Percentiles rank a stretch among this genome's conserved stretches.
phyloP scores from a whole-genome alignment of 2,329 filamentous ascomycete species.

The Pestalotiopsis sp. region DNA sequence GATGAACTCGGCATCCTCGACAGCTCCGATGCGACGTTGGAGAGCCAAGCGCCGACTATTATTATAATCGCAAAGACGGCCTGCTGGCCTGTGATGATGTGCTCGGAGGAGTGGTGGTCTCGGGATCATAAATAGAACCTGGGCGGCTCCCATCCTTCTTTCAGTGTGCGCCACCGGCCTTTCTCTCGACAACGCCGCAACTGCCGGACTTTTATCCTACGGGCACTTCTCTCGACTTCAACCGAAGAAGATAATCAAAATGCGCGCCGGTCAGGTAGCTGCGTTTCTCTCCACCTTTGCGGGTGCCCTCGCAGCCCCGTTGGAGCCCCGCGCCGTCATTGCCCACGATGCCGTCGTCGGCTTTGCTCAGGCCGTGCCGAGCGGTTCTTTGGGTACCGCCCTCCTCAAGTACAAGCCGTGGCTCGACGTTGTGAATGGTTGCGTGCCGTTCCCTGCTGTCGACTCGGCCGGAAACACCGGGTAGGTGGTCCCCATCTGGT shows the following conservation, averaged over 20 bases:
- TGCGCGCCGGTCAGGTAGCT: conserved; percentile 19
- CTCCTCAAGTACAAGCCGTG: conserved; percentile 58
- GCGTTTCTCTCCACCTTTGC: conserved; percentile 16
- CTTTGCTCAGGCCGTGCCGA: conserved; percentile 55
- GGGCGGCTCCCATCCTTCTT: background rate
- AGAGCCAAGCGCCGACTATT: background rate
- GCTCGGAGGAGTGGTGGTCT: background rate
- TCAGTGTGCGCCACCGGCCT: background rate
- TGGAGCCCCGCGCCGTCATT: conserved; percentile 29
- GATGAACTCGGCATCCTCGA: background rate
- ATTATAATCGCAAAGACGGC: background rate
- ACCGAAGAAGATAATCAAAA: conserved; percentile 4
- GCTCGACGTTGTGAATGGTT: conserved; percentile 56
- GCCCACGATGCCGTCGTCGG: conserved; percentile 46
- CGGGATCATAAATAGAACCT: background rate
- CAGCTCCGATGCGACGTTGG: background rate
- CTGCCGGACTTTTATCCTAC: too few species aligned
- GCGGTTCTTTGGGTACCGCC: conserved; percentile 44
- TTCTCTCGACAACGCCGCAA: background rate
- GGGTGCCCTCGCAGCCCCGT: conserved; percentile 18
- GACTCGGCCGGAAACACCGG: conserved; percentile 46
- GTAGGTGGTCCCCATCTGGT: conserved; percentile 14
- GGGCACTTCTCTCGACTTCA: background rate
- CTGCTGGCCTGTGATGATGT: background rate
- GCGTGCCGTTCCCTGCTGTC: conserved; percentile 61